These are phyloP conservation scores for Tuber calosporum DNA, from an alignment of 495 filamentous ascomycete genomes.

Conservation along the genomic window DNA sequence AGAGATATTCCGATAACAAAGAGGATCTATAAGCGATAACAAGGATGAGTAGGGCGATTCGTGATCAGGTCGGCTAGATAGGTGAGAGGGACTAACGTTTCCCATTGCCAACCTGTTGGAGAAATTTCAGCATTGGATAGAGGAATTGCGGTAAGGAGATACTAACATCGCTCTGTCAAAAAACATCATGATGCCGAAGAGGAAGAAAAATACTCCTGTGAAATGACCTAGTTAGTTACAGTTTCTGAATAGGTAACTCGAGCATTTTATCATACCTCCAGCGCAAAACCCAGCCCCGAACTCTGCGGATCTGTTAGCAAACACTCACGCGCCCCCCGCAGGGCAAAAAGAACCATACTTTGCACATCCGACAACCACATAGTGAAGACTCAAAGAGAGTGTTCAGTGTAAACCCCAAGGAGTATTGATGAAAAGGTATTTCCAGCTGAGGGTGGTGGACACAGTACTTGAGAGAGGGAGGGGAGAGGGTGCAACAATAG, in stretches of 20 bases:
- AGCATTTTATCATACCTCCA: slow-evolving; percentile 51
- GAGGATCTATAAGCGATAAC: slow-evolving; percentile 60
- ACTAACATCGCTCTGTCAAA: slow-evolving; percentile 87
- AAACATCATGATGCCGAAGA: slow-evolving; percentile 89
- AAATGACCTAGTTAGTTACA: slow-evolving; percentile 22
- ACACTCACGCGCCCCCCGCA: neutral
- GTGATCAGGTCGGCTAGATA: slow-evolving; percentile 5
- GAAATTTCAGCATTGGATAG: neutral
- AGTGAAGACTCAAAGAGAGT: slow-evolving; percentile 31
- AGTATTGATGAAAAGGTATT: neutral
- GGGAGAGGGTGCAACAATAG: neutral
- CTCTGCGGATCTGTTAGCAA: slow-evolving; percentile 53
- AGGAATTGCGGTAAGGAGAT: neutral
- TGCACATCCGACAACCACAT: slow-evolving; percentile 97
- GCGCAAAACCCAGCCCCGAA: slow-evolving; percentile 94
- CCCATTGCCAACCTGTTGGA: slow-evolving; percentile 71
- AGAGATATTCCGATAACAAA: slow-evolving; percentile 92
- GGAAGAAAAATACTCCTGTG: slow-evolving; percentile 80
- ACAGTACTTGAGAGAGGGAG: neutral
- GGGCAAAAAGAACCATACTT: slow-evolving; percentile 51
- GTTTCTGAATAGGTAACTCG: neutral
- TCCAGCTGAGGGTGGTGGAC: neutral
- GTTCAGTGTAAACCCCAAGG: neutral
- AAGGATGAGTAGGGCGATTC: slow-evolving; percentile 15
- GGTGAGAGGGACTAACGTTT: slow-evolving; percentile 52